Percentiles rank a stretch among this genome's conserved stretches.
These are phyloP conservation scores for Melastoma malabathricum DNA, from an alignment of 345 rosid genomes.

Conservation along the genomic window DNA sequence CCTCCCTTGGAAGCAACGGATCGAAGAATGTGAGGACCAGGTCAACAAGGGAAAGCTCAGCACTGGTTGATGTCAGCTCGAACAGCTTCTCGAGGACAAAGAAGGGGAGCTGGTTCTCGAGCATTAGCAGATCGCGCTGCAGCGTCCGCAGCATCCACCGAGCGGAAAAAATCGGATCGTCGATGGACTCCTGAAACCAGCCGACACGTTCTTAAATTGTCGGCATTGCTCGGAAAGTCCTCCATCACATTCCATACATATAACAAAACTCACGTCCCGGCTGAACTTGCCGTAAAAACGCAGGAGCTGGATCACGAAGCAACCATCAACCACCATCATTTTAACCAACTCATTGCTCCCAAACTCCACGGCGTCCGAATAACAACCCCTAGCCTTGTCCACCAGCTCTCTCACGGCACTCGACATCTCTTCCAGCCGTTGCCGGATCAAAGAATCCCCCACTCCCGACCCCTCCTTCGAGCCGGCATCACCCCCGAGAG, in stretches of 20 bases:
- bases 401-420: constrained; percentile 15
- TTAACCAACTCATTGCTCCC: constrained; percentile 11
- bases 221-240: neutral
- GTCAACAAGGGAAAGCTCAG: neutral
- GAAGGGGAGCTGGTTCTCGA: constrained; percentile 10
- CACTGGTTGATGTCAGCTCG: neutral
- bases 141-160: constrained; percentile 9
- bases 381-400: constrained; percentile 9
- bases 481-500: constrained; percentile 1
- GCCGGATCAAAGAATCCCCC: too few species aligned
- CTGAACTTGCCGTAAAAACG: constrained; percentile 3
- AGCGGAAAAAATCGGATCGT: constrained; percentile 8
- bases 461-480: neutral
- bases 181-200: constrained; percentile 1
- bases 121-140: constrained; percentile 10
- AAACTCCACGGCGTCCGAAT: constrained; percentile 11
- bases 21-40: constrained; percentile 11
- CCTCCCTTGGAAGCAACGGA: constrained; percentile 4
- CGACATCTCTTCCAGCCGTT: constrained; percentile 1
- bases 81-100: constrained; percentile 5
- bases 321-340: constrained; percentile 25
- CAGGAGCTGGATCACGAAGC: constrained; percentile 20
- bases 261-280: neutral
- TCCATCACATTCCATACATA: neutral
- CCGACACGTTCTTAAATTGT: neutral